A percentile compares a stretch with the other conserved stretches of the same genome.
phyloP scores from a whole-genome alignment of 257 asterid genomes.

The Galeopsis tetrahit region DNA sequence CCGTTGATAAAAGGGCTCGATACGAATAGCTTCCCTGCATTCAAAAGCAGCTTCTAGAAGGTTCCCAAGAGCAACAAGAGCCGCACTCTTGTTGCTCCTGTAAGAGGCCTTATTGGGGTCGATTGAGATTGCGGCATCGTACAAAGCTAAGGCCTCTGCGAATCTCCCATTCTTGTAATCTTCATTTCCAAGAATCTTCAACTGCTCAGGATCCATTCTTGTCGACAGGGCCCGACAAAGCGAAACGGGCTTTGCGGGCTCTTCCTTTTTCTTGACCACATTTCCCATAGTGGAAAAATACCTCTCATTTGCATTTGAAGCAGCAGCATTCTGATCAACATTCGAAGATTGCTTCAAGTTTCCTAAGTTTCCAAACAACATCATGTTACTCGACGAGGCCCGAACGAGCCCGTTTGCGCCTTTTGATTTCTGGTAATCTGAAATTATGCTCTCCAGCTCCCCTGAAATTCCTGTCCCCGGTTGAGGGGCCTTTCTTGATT shows the following conservation, averaged over 20 bases:
- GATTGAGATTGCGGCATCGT: constrained; percentile 92
- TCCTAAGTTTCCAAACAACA: constrained; percentile 65
- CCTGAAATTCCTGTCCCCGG: constrained; percentile 58
- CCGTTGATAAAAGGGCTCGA: constrained; percentile 72
- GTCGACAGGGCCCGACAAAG: constrained; percentile 89
- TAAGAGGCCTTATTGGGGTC: constrained; percentile 94
- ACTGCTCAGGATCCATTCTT: constrained; percentile 88
- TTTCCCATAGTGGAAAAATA: constrained; percentile 55
- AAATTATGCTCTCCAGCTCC: constrained; percentile 76
- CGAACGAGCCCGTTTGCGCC: constrained; percentile 55
- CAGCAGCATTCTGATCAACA: not conserved
- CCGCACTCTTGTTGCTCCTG: constrained; percentile 96
- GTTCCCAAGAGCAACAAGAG: constrained; percentile 85
- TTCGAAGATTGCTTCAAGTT: constrained; percentile 53
- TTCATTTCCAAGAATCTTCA: constrained; percentile 92
- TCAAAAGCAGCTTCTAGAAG: constrained; percentile 94
- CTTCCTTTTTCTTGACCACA: constrained; percentile 54
- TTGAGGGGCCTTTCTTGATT: constrained; percentile 41
- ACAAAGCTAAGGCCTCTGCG: constrained; percentile 85
- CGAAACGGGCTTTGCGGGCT: constrained; percentile 48
- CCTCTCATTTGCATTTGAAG: constrained; percentile 19
- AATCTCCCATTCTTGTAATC: constrained; percentile 93
- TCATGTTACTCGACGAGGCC: constrained; percentile 73
- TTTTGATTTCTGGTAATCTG: constrained; percentile 56
- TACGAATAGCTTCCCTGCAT: constrained; percentile 72